Evolutionary conservation across 176 grass and related monocot species (phyloP).

Genomic region (Rhynchospora breviuscula): DNA sequence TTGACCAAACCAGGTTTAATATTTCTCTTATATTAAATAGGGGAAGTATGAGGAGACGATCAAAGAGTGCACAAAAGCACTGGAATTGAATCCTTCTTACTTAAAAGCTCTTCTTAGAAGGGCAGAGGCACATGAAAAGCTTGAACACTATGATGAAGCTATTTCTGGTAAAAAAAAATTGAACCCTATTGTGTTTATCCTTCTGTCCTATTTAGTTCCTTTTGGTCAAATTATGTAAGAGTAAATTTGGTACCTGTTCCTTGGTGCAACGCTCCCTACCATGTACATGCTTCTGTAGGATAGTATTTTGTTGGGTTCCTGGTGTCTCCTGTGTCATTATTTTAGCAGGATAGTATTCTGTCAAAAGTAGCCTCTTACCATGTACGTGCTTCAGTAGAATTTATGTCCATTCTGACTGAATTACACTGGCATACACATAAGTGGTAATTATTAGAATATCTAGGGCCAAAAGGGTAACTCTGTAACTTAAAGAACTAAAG

Average conservation of each 20-base stretch:
- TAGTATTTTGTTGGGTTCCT: not conserved
- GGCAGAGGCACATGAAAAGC: constrained; percentile 89
- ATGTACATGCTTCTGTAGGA: too few relatives aligned
- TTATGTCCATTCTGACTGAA: not conserved
- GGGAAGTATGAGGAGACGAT: constrained; percentile 69
- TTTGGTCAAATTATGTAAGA: not conserved
- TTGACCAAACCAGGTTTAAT: not conserved
- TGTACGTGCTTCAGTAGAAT: not conserved
- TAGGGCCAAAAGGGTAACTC: not conserved
- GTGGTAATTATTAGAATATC: not conserved
- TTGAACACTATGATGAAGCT: constrained; percentile 91
- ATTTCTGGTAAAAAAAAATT: constrained; percentile 61
- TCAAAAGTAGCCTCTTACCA: not conserved
- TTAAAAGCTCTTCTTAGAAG: constrained; percentile 83
- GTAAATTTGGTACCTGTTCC: not conserved
- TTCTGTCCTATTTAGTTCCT: not conserved
- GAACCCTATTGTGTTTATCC: not conserved
- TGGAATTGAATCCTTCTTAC: constrained; percentile 89
- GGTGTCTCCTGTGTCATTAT: not conserved
- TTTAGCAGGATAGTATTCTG: not conserved
- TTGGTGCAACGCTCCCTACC: not conserved
- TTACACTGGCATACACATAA: not conserved
- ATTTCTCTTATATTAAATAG: constrained; percentile 30
- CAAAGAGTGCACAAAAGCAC: constrained; percentile 92
- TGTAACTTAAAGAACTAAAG: not conserved